Conservation (phyloP, 163 green algal species). For the Scenedesmus sp. region DNA sequence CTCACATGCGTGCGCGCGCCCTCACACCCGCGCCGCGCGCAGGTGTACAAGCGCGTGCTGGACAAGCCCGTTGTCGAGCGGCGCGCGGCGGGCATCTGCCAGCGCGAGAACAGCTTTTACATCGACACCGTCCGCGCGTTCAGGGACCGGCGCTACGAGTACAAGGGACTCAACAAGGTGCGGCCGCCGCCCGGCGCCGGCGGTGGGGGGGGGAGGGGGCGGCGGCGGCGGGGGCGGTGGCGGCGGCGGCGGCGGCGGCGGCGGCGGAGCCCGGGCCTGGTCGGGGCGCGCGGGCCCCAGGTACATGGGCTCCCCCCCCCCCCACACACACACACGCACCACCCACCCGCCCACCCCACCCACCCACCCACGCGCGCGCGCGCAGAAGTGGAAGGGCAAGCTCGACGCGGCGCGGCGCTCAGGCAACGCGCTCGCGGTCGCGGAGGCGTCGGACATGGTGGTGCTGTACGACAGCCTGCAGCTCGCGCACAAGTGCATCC, state of each 20-base stretch:
- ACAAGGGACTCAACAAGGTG: conserved; percentile 99
- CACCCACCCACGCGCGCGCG: not conserved
- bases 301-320: no score
- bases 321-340: no score
- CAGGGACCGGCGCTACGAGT: conserved; percentile 98
- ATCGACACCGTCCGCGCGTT: conserved; percentile 80
- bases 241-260: no score
- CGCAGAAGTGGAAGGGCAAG: conserved; percentile 94
- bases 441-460: conserved; percentile 87
- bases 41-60: conserved; percentile 97
- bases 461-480: conserved; percentile 98
- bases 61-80: conserved; percentile 94
- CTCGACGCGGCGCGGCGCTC: conserved; percentile 82
- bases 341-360: not conserved
- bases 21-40: conserved; percentile 13
- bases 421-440: conserved; percentile 75
- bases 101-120: conserved; percentile 98
- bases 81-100: conserved; percentile 88
- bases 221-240: not conserved
- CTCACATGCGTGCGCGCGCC: no score
- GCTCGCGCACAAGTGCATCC: conserved; percentile 99
- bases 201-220: not conserved
- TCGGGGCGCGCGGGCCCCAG: no score
- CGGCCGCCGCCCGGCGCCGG: no score
- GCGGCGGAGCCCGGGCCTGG: no score